Base-by-base conservation (phyloP, 805 yeast genomes). In the Candida insectorum region DNA sequence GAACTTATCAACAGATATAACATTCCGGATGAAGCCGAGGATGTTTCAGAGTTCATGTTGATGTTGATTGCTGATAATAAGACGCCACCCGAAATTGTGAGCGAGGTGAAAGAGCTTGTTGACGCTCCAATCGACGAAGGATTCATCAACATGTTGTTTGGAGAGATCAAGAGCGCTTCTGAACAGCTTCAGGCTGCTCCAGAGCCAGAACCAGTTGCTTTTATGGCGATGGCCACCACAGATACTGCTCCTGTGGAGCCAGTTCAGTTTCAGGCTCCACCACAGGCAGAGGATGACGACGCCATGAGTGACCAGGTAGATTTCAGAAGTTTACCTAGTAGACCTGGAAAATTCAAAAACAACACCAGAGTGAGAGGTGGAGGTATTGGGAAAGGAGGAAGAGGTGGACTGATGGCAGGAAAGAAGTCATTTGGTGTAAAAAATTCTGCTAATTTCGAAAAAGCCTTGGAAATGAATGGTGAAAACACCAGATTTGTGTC, bases 1-100 rank as follows among this genome's bases (percentile, higher is more conserved):
- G 71, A 66, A 44, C 49, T 66, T 32, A 51, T 52, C 23, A 58
- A 51, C 34, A 53, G 61, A 27, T 65, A 44, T 28, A 55, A 51
- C 40, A 53, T 58, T 18, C 52, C 53, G 5, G 71, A 64, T 28
- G 72, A 66, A 38, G 69, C 72, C 14, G 58, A 48, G 28, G 81
- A 79, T 45, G 79, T 81, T 26, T 85, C 93, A 10, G 93, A 84
- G 55, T 84, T 75, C 49, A 77, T 84, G 36, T 71, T 79, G n/a
- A 71, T 82, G 27, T 63, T 84, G 54, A 80, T 84, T 40, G 79
- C 81, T 10, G 81, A 81, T 44, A 79, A 81, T 46, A 77, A 81
- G 48, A 61, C 77, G 5, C 73, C 81, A 9, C 69, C 65, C 12
- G 83, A 79, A 33, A 79, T 83, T 22, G 69, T 73, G 13, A 60